Percentiles rank a stretch among this genome's conserved stretches.
phyloP scores from a whole-genome alignment of 345 rosid species.

The Fremontodendron californicum region DNA sequence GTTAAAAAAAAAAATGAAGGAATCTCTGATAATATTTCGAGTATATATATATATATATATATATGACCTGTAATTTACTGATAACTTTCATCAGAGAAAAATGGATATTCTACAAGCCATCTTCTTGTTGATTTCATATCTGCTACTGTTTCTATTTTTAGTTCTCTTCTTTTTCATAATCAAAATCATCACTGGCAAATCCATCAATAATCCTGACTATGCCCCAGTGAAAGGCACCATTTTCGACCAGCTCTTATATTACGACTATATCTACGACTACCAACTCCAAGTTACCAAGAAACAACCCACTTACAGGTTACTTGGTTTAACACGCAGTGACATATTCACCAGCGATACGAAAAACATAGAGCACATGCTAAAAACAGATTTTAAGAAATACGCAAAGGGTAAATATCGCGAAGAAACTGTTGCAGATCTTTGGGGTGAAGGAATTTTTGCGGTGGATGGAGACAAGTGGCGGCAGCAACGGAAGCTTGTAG shows the following conservation, averaged over 20 bases:
- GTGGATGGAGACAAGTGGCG: slow-evolving; percentile 72
- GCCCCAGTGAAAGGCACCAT: slow-evolving; percentile 56
- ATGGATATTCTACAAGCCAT: slow-evolving; percentile 31
- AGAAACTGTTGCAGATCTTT: slow-evolving; percentile 36
- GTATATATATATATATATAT: not conserved
- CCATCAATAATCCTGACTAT: slow-evolving; percentile 36
- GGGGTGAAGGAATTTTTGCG: slow-evolving; percentile 70
- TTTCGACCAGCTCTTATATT: slow-evolving; percentile 38
- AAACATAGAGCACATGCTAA: not conserved
- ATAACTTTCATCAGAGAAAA: not conserved
- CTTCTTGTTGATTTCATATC: slow-evolving; percentile 18
- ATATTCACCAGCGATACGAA: not conserved
- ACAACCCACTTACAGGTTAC: slow-evolving; percentile 51
- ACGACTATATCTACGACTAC: slow-evolving; percentile 48
- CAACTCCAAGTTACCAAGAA: slow-evolving; percentile 39
- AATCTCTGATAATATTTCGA: not conserved
- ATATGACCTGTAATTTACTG: not conserved
- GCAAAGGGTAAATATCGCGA: slow-evolving; percentile 40
- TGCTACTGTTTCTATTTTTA: slow-evolving; percentile 20
- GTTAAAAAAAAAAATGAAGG: not conserved
- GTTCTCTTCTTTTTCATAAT: slow-evolving; percentile 20
- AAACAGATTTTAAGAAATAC: slow-evolving; percentile 36
- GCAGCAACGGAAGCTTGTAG: slow-evolving; percentile 80
- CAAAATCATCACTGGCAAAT: slow-evolving; percentile 46
- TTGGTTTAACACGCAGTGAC: slow-evolving; percentile 21